Base-by-base conservation (phyloP, 306 rosid species). In the Fragaria vesca region DNA sequence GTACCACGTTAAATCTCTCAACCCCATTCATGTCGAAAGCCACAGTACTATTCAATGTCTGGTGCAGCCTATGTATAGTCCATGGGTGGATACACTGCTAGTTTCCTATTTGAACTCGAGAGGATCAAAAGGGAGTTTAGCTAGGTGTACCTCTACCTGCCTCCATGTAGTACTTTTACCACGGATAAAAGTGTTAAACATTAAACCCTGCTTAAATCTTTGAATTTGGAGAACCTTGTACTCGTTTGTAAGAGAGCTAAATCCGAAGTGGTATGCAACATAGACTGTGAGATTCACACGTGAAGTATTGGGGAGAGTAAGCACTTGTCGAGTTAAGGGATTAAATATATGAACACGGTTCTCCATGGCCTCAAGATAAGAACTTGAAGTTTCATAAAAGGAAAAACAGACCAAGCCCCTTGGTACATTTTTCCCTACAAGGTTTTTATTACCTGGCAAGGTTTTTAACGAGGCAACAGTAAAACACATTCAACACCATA, bases 141-240 rank as follows among this genome's bases (percentile, higher is more conserved):
- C n/a, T 11, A 58, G 17, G 69, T 43, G 57, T 15, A 18, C 68
- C 6, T 74, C 70, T 74, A 36, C 21, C 4, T 11, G 6, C 48
- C 70, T 43, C 70, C 78, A 60, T 24, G 58, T 42, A 74, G 6
- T 10, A 20, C 60, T 54, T 54, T 65, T 72, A 52, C 76, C 50
- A 3, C 54, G 50, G 8, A 21, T 36, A 26, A 54, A 54, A 6
- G 55, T 18, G 20, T 51, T 72, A 42, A 72, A 55, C 28, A 34
- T 72, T 1, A 52, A n/a, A 5, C 34, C 13, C 73, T 43, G 9
- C 21, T 69, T 13, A 20, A 18, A 32, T 38, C 3, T 32, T 66
- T 24, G 15, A n/a, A 74, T 40, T 42, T 42, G 45, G 48, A 74
- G 70, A 17, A 74, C 60, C 46, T 16, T 74, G 58, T 45, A 26